These are phyloP conservation scores for Eucalyptus marginata DNA, from an alignment of 345 rosid genomes.

Conservation along the genomic window DNA sequence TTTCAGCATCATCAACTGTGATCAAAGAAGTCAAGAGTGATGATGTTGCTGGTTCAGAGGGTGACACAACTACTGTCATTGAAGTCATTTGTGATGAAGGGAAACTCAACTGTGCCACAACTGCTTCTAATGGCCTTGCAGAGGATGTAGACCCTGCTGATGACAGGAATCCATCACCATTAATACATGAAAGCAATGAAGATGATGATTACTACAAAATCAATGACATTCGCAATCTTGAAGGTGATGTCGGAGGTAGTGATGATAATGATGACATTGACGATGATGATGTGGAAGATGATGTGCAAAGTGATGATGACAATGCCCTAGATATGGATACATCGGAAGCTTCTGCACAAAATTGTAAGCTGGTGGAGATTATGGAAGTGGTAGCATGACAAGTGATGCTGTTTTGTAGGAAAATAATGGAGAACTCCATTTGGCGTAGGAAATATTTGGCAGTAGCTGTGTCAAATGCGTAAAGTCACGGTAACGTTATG, in stretches of 20 bases:
- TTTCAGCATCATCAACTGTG: constrained; percentile 23
- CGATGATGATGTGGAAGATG: background rate
- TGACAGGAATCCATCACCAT: constrained; percentile 5
- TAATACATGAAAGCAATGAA: constrained; percentile 12
- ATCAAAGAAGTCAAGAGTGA: constrained; percentile 24
- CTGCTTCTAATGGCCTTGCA: constrained; percentile 5
- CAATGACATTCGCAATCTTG: constrained; percentile 9
- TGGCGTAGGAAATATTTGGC: constrained; percentile 1
- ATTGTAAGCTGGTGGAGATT: constrained; percentile 20
- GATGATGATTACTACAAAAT: constrained; percentile 14
- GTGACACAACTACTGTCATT: constrained; percentile 2
- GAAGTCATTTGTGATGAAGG: constrained; percentile 23
- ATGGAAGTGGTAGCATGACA: constrained; percentile 15
- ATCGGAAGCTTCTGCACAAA: constrained; percentile 16
- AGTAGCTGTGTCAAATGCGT: constrained; percentile 4
- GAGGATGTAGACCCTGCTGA: constrained; percentile 18
- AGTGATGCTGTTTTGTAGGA: background rate
- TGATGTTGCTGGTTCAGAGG: background rate
- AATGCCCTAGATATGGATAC: constrained; percentile 20
- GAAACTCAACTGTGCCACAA: constrained; percentile 11
- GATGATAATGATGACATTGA: background rate
- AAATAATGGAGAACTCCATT: background rate
- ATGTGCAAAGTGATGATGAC: constrained; percentile 7
- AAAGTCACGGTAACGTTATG: background rate
- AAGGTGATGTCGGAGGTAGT: constrained; percentile 8